Conservation (phyloP, 179 eudicot genomes). For the Heliamphora pulchella region DNA sequence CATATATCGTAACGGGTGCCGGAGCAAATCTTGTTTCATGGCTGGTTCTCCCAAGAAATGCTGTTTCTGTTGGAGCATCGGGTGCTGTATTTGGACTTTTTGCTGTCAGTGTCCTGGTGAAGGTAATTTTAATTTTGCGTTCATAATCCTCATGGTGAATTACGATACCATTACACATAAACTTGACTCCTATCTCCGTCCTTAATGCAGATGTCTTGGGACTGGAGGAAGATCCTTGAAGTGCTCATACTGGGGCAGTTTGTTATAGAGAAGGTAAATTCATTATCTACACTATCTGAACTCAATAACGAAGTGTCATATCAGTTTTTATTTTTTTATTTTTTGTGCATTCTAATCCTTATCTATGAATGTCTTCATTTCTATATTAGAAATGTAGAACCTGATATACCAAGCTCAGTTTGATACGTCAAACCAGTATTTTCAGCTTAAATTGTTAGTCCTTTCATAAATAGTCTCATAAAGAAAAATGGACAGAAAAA, state of each 20-base stretch:
- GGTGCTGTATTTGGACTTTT: slow-evolving; percentile 97
- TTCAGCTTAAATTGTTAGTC: neutral
- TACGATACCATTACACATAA: neutral
- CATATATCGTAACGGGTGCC: slow-evolving; percentile 87
- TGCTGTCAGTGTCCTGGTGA: slow-evolving; percentile 91
- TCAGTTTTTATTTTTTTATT: neutral
- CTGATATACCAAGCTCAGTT: neutral
- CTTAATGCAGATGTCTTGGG: slow-evolving; percentile 82
- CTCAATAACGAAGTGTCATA: neutral
- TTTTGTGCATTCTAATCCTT: no score
- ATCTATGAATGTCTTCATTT: neutral
- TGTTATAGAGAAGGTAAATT: slow-evolving; percentile 73
- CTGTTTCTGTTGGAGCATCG: slow-evolving; percentile 94
- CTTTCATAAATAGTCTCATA: neutral
- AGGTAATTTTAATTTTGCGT: slow-evolving; percentile 35
- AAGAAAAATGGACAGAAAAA: neutral
- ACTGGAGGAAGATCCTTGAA: slow-evolving; percentile 98
- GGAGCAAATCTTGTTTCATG: slow-evolving; percentile 97
- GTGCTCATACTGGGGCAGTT: slow-evolving; percentile 94
- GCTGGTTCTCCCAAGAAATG: slow-evolving; percentile 86
- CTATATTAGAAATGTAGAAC: neutral
- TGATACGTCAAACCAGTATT: neutral
- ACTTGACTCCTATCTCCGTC: slow-evolving; percentile 20
- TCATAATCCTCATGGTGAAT: neutral
- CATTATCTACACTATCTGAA: neutral